Base-by-base conservation (phyloP, 495 filamentous ascomycete genomes). In the Penicillium bialowiezense region DNA sequence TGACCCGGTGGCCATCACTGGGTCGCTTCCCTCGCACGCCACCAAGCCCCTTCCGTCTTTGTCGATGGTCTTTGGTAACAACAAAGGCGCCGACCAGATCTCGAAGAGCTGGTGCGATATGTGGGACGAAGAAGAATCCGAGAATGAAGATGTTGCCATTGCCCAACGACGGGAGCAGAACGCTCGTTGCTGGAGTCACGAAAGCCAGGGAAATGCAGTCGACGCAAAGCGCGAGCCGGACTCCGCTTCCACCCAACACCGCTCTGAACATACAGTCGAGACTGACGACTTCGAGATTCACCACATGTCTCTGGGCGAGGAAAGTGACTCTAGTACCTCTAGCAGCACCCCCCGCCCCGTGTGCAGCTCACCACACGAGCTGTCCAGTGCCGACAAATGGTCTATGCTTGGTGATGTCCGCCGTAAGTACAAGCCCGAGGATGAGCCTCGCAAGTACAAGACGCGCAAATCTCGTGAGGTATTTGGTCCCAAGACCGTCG, bases 91-190 rank as follows among this genome's bases (percentile, higher is more conserved):
- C 3, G 71, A 80, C 15, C 66, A 73, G 40, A 87, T 91, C 9
- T 93, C 91, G 21, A 96, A 97, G 82, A 97, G 91, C 76, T 97
- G 91, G 91, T 93, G 90, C 57, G 91, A 97, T 69, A 76, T 97
- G 55, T 97, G 88, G 85, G 91, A 96, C 47, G 91, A 96, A 66
- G 91, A 96, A 44, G 79, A 93, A 55, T 77, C 79, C 14, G 80
- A 88, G 64, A 73, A 74, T 36, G 77, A 82, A 47, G 77, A 81
- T 39, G 33, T 57, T 31, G 77, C 77, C 13, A 45, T 87, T 41
- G 72, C 84, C 54, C 66, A 77, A 47, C 77, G 86, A 29, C 85
- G 85, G 60, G 83, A 86, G 67, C 77, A 87, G 64, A 90, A 90
- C 63, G 84, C 84, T 63, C 79, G 87, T 49, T 90, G 85, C 56